A percentile compares a stretch with the other conserved stretches of the same genome.
Evolutionary conservation across 306 rosid species (phyloP).

Genomic region (Vicia villosa): DNA sequence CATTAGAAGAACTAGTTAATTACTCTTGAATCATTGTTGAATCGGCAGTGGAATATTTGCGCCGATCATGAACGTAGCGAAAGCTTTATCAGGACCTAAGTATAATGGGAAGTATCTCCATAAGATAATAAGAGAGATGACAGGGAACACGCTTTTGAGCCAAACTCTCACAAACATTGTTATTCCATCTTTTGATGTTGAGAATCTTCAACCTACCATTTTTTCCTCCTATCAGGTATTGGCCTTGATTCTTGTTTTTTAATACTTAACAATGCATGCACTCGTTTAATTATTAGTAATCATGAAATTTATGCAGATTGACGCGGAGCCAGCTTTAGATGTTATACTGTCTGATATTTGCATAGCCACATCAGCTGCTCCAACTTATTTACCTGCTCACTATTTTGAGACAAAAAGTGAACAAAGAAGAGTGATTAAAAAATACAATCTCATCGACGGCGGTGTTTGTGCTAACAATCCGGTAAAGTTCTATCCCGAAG

Average conservation of each 20-base stretch:
- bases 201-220: slow-evolving; percentile 36
- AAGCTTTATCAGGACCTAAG: slow-evolving; percentile 39
- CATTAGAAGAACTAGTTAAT: not conserved
- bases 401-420: slow-evolving; percentile 40
- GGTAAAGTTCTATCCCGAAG: slow-evolving; percentile 5
- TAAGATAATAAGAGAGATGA: not conserved
- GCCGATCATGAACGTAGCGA: not conserved
- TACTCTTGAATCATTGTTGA: not conserved
- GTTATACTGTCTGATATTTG: slow-evolving; percentile 44
- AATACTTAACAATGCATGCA: not conserved
- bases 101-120: slow-evolving; percentile 39
- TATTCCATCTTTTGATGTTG: slow-evolving; percentile 44
- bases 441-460: slow-evolving; percentile 48
- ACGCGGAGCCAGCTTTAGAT: slow-evolving; percentile 23
- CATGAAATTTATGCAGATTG: slow-evolving; percentile 20
- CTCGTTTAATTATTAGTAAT: not conserved
- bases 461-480: slow-evolving; percentile 46
- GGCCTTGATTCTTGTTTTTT: not conserved
- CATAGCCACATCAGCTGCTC: slow-evolving; percentile 49
- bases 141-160: slow-evolving; percentile 21
- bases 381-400: slow-evolving; percentile 42
- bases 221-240: slow-evolving; percentile 43
- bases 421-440: not conserved
- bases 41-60: slow-evolving; percentile 42
- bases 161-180: slow-evolving; percentile 43